Evolutionary conservation across 1,139 yeast genomes (phyloP), one percentile per base, ranked within the genome.

Genomic region (Tardiomyces blankii): DNA sequence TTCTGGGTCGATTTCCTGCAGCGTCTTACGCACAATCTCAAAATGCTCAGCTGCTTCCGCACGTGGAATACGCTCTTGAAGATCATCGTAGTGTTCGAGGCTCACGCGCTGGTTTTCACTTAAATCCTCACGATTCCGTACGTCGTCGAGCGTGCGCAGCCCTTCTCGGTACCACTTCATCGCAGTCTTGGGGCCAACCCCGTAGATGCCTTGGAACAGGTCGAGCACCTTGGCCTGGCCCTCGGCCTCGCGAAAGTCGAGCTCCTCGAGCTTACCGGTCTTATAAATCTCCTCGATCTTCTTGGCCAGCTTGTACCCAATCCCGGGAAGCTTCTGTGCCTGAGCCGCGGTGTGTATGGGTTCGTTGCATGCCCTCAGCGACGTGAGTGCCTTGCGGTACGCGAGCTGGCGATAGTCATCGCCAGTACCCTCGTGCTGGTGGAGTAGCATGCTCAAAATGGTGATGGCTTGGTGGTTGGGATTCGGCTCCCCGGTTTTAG

Each of bases 151-250:
- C 0, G 72, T 63, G 12, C 66, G 59, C 18, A 63, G 51, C 0
- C 77, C 77, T 44, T 66, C 54, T 12, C 59, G 49, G 40, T 68
- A 62, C 72, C 80, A 74, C 41, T 64, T 59, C 40, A 61, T 56
- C 0, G 83, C 80, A 2, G 65, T 65, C 12, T 51, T 56, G 1
- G 70, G 61, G 1, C 84, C 85, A 12, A 79, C 78, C 0, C 80
- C 80, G 54, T 74, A 69, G 14, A 80, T 71, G 2, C 68, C 65
- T 41, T 64, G 61, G 45, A 79, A 70, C 44, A 63, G 53, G n/a
- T 60, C 59, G 19, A 73, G 47, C 4, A 60, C 53, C n/a, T 52
- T 46, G n/a, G 56, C 54, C 14, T 56, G 51, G 9, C 63, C 62
- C 39, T 65, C 62, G 1, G 54, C 47, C 40, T 55, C 35, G 2